Conservation (phyloP, 805 yeast genomes). For the Wickerhamiella cacticola region DNA sequence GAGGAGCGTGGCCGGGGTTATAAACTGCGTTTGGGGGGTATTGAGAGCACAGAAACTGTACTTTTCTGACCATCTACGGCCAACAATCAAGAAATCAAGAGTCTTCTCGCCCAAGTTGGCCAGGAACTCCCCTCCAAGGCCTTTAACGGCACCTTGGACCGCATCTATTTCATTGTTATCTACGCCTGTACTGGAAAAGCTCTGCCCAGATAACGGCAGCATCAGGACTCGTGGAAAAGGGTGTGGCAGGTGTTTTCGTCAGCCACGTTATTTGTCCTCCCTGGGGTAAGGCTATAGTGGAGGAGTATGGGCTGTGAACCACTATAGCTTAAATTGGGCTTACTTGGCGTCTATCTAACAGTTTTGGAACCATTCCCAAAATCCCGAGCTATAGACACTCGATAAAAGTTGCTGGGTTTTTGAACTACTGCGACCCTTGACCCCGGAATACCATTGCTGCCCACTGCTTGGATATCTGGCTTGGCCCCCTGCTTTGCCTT, state of each 20-base stretch:
- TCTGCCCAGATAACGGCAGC: conserved; percentile 5
- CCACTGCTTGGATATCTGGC: background rate
- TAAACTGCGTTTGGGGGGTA: conserved; percentile 42
- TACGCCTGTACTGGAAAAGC: conserved; percentile 17
- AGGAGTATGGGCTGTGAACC: too few species aligned
- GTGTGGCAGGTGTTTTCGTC: background rate
- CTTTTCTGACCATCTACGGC: conserved; percentile 41
- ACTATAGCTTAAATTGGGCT: background rate
- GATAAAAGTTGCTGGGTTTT: background rate
- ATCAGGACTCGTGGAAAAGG: background rate
- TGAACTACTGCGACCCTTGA: background rate
- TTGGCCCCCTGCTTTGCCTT: conserved; percentile 27
- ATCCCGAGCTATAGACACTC: background rate
- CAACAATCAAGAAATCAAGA: conserved; percentile 37
- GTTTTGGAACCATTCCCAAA: background rate
- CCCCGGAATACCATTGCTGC: background rate
- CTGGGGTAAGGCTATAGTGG: background rate
- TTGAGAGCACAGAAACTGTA: conserved; percentile 38
- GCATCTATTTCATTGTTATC: conserved; percentile 17
- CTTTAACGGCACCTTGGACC: conserved; percentile 14
- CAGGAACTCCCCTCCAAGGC: conserved; percentile 20
- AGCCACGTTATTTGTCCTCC: background rate
- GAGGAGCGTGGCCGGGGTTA: conserved; percentile 38
- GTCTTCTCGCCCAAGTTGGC: conserved; percentile 13
- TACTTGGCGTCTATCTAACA: too few species aligned